Percentiles rank a stretch among this genome's conserved stretches.
Conservation (phyloP, 2,329 filamentous ascomycete species). For the Domatiomyces globalis region DNA sequence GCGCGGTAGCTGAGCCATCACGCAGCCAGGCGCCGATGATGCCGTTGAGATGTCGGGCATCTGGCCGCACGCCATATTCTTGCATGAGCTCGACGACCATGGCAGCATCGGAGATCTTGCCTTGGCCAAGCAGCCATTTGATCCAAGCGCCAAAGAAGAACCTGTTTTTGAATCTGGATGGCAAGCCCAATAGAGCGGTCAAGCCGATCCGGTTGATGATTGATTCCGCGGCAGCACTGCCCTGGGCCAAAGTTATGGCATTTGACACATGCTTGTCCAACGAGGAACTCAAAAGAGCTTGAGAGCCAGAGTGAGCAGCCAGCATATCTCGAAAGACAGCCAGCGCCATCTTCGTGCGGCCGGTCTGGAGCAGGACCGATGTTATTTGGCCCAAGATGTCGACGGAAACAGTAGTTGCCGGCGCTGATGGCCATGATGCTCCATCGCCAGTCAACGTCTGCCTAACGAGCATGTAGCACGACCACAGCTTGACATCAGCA, state of each 20-base stretch:
- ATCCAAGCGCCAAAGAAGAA: constrained; percentile 85
- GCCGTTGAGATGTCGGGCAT: constrained; percentile 66
- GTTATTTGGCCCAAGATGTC: constrained; percentile 64
- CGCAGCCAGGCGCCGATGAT: constrained; percentile 67
- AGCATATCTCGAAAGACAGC: constrained; percentile 77
- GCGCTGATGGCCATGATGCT: constrained; percentile 28
- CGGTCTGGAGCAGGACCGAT: constrained; percentile 53
- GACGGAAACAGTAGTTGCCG: constrained; percentile 31
- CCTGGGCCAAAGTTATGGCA: constrained; percentile 4
- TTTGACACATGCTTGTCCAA: constrained; percentile 23
- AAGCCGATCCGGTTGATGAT: constrained; percentile 36
- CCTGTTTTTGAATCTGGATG: constrained; percentile 47
- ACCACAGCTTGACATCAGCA: constrained; percentile 49
- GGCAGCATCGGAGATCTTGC: constrained; percentile 55
- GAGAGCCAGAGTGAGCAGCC: constrained; percentile 28
- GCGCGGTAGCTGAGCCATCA: constrained; percentile 39
- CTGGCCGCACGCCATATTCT: constrained; percentile 50
- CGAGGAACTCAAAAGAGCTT: constrained; percentile 26
- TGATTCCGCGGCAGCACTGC: constrained; percentile 23
- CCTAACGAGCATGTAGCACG: constrained; percentile 51
- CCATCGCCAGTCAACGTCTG: constrained; percentile 39
- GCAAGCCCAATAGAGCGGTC: constrained; percentile 38
- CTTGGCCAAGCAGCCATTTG: constrained; percentile 62
- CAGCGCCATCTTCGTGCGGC: constrained; percentile 52
- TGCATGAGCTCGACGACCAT: constrained; percentile 66